Evolutionary conservation across 495 filamentous ascomycete species (phyloP).

Genomic region (Cercophora samala): DNA sequence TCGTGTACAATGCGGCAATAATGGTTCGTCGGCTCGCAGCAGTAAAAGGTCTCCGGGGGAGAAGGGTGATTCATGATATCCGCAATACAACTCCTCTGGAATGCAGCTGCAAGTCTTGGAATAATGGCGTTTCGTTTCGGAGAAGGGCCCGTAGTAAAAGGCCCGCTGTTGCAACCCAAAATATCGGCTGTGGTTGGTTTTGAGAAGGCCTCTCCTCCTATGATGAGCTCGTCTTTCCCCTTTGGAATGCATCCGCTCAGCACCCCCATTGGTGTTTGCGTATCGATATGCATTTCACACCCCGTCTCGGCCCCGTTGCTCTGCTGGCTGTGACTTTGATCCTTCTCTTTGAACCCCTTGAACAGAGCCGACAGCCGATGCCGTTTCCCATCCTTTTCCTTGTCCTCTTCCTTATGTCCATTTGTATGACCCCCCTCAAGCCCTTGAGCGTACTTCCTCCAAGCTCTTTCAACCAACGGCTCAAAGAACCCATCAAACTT

Average conservation of each 20-base stretch:
- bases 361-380: neutral
- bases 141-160: slow-evolving; percentile 58
- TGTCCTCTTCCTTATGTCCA: slow-evolving; percentile 12
- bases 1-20: slow-evolving; percentile 68
- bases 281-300: slow-evolving; percentile 36
- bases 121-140: slow-evolving; percentile 59
- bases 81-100: slow-evolving; percentile 62
- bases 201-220: slow-evolving; percentile 51
- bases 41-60: slow-evolving; percentile 52
- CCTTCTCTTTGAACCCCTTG: neutral
- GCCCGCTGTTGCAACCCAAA: slow-evolving; percentile 67
- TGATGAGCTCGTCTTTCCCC: slow-evolving; percentile 22
- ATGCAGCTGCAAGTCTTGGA: slow-evolving; percentile 63
- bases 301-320: neutral
- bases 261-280: slow-evolving; percentile 38
- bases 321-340: neutral
- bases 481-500: slow-evolving; percentile 64
- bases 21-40: slow-evolving; percentile 61
- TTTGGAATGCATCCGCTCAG: slow-evolving; percentile 27
- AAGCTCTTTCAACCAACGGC: slow-evolving; percentile 61
- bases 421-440: neutral
- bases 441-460: slow-evolving; percentile 35
- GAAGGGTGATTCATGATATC: slow-evolving; percentile 51
- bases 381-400: neutral
- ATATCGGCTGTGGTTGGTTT: slow-evolving; percentile 64